Base-by-base conservation (phyloP, 1,284 basidiomycete species). In the Fomitiporia mediterranea region DNA sequence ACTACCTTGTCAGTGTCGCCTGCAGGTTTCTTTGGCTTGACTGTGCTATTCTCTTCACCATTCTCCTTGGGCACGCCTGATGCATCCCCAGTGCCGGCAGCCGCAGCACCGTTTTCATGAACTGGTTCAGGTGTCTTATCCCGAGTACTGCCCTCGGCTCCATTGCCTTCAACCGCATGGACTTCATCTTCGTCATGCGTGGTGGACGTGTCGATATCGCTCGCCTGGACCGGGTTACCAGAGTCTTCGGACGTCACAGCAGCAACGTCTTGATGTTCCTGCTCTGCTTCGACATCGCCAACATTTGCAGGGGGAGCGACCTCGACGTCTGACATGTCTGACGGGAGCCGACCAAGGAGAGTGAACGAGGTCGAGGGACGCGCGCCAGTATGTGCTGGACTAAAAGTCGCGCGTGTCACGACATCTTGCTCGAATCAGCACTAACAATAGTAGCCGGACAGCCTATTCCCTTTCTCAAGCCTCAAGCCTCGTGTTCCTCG, bases 291-390 rank as follows among this genome's bases (percentile, higher is more conserved):
- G 30, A 30, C 42, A 5, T 55, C 53, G 21, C 27, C 49, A 28
- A 21, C 19, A 13, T n/a, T 9, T 25, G 53, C 9, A 21, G 32
- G 17, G 25, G 53, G 30, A 13, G 27, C 34, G 34, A 46, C 25
- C 19, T 55, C 57, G 28, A 51, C 53, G 43, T 59, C 57, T n/a
- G 57, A 28, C 57, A 59, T 59, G n/a, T 53, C 51, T 15, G 27
- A 21, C 2, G 37, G 44, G 40, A 17, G 21, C 15, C 28, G 15
- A 32, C n/a, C 19, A 32, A 19, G 11, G 17, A 30, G 23, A 35
- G 30, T 23, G 42, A 44, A 15, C 6, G 27, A 15, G 40, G 43
- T 42, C 19, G 52, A 35, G 9, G 43, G 37, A 17, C 34, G 44
- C 30, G 44, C 34, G 54, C 28, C 13, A 32, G 32, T n/a, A n/a